These are phyloP conservation scores for Colletotrichum navitas DNA, from an alignment of 2,329 filamentous ascomycete genomes.

Conservation along the genomic window DNA sequence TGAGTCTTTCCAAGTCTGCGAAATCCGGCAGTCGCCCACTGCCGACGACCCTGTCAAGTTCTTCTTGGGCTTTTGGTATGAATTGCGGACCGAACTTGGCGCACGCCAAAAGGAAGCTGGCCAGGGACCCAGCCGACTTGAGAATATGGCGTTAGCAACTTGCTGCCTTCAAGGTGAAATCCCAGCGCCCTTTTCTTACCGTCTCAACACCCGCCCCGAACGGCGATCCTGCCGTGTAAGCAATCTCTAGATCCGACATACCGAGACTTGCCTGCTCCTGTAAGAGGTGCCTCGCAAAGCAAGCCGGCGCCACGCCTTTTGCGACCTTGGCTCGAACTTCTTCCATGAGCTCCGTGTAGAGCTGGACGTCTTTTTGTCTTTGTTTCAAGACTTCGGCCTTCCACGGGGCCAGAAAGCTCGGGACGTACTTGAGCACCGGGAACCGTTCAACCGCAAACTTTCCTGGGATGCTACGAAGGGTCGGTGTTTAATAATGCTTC, in stretches of 20 bases:
- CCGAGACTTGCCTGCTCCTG: conserved; percentile 55
- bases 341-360: conserved; percentile 57
- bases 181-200: conserved; percentile 44
- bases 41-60: conserved; percentile 56
- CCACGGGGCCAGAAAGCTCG: conserved; percentile 55
- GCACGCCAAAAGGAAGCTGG: conserved; percentile 66
- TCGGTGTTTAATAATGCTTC: background rate
- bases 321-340: conserved; percentile 53
- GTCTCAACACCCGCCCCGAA: conserved; percentile 61
- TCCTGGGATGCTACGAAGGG: conserved; percentile 43
- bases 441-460: conserved; percentile 58
- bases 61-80: conserved; percentile 57
- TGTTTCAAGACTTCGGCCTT: conserved; percentile 54
- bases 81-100: conserved; percentile 63
- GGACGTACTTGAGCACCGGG: conserved; percentile 55
- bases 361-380: conserved; percentile 49
- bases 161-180: background rate
- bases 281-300: conserved; percentile 59
- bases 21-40: conserved; percentile 53
- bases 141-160: conserved; percentile 44
- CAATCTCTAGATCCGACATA: conserved; percentile 58
- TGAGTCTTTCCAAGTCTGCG: conserved; percentile 51
- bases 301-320: conserved; percentile 51
- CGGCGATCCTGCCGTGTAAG: conserved; percentile 58
- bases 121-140: conserved; percentile 62